Evolutionary conservation across 1,284 basidiomycete species (phyloP).

Genomic region (Exobasidium cylindrosporum): DNA sequence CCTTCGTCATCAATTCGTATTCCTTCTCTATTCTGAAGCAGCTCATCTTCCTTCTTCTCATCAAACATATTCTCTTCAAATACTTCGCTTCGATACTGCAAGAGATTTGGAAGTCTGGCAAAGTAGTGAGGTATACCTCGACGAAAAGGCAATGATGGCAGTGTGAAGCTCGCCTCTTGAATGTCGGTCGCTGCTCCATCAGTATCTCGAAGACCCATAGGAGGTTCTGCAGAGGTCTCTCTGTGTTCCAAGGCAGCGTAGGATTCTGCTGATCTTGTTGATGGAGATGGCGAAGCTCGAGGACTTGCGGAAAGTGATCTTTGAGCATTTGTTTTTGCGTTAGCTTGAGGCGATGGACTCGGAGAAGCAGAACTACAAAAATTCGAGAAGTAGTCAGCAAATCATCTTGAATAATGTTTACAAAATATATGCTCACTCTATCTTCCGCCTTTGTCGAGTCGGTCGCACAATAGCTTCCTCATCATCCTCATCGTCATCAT

Average conservation of each 20-base stretch:
- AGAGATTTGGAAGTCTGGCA: conserved; percentile 51
- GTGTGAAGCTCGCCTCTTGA: conserved; percentile 10
- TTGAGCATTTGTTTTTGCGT: not conserved
- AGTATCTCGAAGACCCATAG: conserved; percentile 9
- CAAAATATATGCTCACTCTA: conserved; percentile 3
- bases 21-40: conserved; percentile 47
- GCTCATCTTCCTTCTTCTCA: conserved; percentile 17
- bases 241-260: conserved; percentile 1
- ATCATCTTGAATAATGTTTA: not conserved
- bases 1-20: conserved; percentile 60
- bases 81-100: conserved; percentile 33
- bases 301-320: not conserved
- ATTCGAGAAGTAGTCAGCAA: too few species aligned
- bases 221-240: conserved; percentile 6
- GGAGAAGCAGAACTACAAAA: not conserved
- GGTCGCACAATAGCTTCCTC: conserved; percentile 1
- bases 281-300: not conserved
- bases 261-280: not conserved
- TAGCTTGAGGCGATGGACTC: not conserved
- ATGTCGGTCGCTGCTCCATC: not conserved
- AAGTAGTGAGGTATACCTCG: conserved; percentile 30
- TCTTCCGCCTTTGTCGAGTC: not conserved
- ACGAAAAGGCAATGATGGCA: conserved; percentile 12
- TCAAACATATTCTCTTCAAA: conserved; percentile 26
- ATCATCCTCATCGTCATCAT: conserved; percentile 13